These are phyloP conservation scores for Kwoniella sp. DNA, from an alignment of 768 basidiomycete genomes.

Conservation along the genomic window DNA sequence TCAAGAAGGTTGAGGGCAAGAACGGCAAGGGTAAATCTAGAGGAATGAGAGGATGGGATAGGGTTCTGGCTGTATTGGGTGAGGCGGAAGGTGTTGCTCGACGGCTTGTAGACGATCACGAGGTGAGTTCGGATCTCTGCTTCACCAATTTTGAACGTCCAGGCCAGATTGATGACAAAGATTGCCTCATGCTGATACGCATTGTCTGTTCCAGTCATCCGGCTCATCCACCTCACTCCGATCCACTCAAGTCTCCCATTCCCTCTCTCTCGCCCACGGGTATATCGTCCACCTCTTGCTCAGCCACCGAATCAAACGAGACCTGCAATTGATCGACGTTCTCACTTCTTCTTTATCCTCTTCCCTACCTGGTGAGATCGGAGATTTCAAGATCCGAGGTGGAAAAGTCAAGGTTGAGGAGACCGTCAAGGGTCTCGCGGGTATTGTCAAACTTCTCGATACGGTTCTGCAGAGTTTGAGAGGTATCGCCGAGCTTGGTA, in stretches of 20 bases:
- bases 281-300: conserved; percentile 87
- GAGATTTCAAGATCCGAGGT: conserved; percentile 33
- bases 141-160: too few species aligned
- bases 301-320: conserved; percentile 82
- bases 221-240: conserved; percentile 38
- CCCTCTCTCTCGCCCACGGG: conserved; percentile 70
- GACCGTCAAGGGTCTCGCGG: conserved; percentile 70
- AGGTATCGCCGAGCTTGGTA: conserved; percentile 77
- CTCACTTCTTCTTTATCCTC: conserved; percentile 53
- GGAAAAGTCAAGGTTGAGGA: conserved; percentile 46
- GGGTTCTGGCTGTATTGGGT: conserved; percentile 76
- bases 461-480: conserved; percentile 79
- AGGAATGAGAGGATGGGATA: conserved; percentile 80
- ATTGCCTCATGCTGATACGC: conserved; percentile 57
- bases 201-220: conserved; percentile 29
- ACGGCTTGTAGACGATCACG: conserved; percentile 78
- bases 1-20: conserved; percentile 60
- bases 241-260: conserved; percentile 41
- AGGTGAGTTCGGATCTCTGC: conserved; percentile 68
- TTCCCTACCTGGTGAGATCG: conserved; percentile 30
- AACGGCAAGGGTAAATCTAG: conserved; percentile 55
- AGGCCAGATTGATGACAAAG: too few species aligned
- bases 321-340: conserved; percentile 74
- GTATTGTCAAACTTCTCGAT: conserved; percentile 80
- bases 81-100: conserved; percentile 85